Evolutionary conservation across 192 early-diverging fungal genomes (phyloP).

Genomic region (Podila epigama): DNA sequence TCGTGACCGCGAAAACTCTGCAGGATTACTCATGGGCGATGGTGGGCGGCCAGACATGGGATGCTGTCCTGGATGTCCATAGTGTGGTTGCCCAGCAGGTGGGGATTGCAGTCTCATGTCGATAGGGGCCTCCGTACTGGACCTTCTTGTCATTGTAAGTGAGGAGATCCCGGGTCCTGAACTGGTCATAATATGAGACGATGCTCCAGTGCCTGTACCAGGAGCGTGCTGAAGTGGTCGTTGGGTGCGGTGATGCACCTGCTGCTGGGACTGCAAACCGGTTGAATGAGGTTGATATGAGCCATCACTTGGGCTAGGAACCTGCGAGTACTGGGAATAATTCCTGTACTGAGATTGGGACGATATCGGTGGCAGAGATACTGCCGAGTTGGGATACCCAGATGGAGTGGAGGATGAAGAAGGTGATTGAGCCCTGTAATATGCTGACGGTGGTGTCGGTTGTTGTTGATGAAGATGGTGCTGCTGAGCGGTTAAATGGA

Average conservation of each 20-base stretch:
- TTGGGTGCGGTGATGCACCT: neutral
- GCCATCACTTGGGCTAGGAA: conserved; percentile 14
- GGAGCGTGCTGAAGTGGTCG: neutral
- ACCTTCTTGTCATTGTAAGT: conserved; percentile 10
- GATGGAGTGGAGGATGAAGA: conserved; percentile 2
- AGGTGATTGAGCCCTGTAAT: conserved; percentile 10
- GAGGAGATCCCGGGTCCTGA: conserved; percentile 9
- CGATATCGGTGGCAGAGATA: conserved; percentile 26
- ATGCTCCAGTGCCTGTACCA: neutral
- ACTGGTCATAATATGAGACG: neutral
- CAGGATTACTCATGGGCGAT: conserved; percentile 1
- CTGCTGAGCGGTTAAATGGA: neutral
- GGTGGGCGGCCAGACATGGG: conserved; percentile 7
- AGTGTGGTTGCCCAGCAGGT: conserved; percentile 8
- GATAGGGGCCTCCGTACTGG: conserved; percentile 16
- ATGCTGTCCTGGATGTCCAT: neutral
- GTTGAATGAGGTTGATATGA: neutral
- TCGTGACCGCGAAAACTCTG: conserved; percentile 27
- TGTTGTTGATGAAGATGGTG: conserved; percentile 20
- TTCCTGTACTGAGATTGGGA: conserved; percentile 26
- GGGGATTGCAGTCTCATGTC: conserved; percentile 39
- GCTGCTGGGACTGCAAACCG: neutral
- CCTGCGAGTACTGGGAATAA: conserved; percentile 28
- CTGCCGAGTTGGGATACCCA: conserved; percentile 1
- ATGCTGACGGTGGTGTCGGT: conserved; percentile 5